Evolutionary conservation across 2,329 filamentous ascomycete genomes (phyloP).

Genomic region (Beauveria rudraprayagi): DNA sequence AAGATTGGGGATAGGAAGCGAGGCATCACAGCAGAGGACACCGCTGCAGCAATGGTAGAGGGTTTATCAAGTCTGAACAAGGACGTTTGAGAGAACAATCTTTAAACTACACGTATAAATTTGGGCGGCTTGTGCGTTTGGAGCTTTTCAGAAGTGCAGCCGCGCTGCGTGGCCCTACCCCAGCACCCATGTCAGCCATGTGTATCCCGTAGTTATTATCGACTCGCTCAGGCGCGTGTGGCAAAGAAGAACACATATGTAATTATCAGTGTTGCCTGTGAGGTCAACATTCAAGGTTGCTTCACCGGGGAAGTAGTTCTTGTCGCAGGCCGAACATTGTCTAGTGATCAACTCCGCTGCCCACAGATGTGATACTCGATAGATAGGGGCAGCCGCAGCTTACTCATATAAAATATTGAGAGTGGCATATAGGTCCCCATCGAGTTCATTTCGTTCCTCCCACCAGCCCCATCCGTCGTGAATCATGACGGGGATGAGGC

Average conservation of each 20-base stretch:
- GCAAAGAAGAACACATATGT: neutral
- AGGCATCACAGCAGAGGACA: slow-evolving; percentile 49
- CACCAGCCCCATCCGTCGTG: neutral
- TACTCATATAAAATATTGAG: neutral
- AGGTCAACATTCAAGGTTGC: neutral
- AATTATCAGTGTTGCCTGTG: neutral
- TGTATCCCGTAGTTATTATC: neutral
- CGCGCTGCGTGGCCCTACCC: neutral
- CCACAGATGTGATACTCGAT: neutral
- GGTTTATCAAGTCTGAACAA: slow-evolving; percentile 36
- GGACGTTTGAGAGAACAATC: slow-evolving; percentile 15
- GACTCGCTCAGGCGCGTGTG: neutral
- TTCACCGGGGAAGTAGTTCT: neutral
- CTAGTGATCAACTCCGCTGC: neutral
- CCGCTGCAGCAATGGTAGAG: slow-evolving; percentile 41
- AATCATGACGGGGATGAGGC: neutral
- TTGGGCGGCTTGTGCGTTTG: neutral
- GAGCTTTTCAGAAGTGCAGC: neutral
- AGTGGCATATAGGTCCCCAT: neutral
- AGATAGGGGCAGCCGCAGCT: neutral
- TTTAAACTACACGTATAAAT: no score
- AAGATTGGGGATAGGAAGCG: slow-evolving; percentile 47
- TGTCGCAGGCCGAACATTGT: neutral
- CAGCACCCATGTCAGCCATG: neutral
- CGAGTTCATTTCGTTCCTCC: neutral